Base-by-base conservation (phyloP, 2,329 filamentous ascomycete genomes). In the Pseudogymnoascus sp. region DNA sequence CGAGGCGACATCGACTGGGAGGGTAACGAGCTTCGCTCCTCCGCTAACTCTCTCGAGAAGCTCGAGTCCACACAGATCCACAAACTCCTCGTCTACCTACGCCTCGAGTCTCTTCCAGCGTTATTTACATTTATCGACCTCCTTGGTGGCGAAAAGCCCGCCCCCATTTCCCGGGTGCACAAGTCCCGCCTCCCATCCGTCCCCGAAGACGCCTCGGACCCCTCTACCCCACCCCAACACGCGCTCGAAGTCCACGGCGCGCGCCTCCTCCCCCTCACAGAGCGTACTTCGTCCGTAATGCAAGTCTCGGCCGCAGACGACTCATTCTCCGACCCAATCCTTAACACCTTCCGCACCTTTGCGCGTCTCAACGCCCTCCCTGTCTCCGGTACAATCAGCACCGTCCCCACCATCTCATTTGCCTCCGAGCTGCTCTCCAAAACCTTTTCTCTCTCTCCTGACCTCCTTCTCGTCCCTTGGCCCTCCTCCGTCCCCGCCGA, bases 201-300 rank as follows among this genome's bases (percentile, higher is more conserved):
- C 37, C 64, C 66, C 10, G 68, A 74, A 67, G 65, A 37, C 24
- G 47, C 71, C 31, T 40, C 66, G 6, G 63, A 67, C 2, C 50
- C 67, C 1, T 67, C 71, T 1, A 63, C 61, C 2, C 61, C 65
- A 37, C 10, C 33, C 14, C 68, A 67, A 62, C 47, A 67, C 61
- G 65, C 67, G 24, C 68, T 67, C 63, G 68, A 68, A 63, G 64
- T 67, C 64, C 91, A 96, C 70, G 93, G 92, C 33, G 77, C 96
- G n/a, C 88, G 93, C 13, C 82, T 97, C 14, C 77, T 96, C 59
- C 90, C 96, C 72, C 83, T 97, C 11, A 96, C 91, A 0, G 93
- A 97, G 70, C 91, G 93, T 81, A 89, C 91, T 44, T 97, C 93
- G 0, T 93, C 92, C 16, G 93, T 97, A 69, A 97, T 97, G 93